Conservation (phyloP, 2,329 filamentous ascomycete species). For the Colletotrichum graminicola region DNA sequence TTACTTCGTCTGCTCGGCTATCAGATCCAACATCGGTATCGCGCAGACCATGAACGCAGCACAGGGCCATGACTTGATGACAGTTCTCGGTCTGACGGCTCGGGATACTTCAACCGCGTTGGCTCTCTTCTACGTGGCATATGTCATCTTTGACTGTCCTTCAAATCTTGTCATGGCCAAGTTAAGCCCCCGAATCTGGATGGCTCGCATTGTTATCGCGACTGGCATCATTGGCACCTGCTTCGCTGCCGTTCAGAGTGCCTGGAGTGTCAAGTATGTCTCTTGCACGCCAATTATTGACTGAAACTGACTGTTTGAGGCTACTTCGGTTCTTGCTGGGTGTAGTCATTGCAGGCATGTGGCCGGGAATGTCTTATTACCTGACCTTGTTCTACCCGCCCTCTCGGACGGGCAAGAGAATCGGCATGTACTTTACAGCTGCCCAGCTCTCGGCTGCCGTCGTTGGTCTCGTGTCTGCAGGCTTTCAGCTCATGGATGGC, state of each 20-base stretch:
- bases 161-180: constrained; percentile 91
- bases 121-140: constrained; percentile 91
- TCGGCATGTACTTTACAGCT: constrained; percentile 90
- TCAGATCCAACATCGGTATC: constrained; percentile 90
- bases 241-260: constrained; percentile 83
- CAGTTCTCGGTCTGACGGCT: constrained; percentile 75
- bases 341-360: constrained; percentile 91
- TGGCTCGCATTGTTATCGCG: constrained; percentile 89
- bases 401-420: constrained; percentile 85
- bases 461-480: constrained; percentile 88
- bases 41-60: constrained; percentile 92
- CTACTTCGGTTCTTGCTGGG: constrained; percentile 88
- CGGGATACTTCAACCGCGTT: constrained; percentile 87
- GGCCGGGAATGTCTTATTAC: constrained; percentile 95
- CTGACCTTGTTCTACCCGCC: constrained; percentile 93
- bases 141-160: constrained; percentile 89
- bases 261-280: constrained; percentile 84
- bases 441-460: constrained; percentile 90
- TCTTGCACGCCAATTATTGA: neutral
- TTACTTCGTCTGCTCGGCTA: constrained; percentile 93
- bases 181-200: constrained; percentile 88
- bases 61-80: constrained; percentile 79
- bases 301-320: constrained; percentile 50
- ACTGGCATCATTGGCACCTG: constrained; percentile 87
- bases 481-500: constrained; percentile 93